phyloP scores from a whole-genome alignment of 2,329 filamentous ascomycete species.

The Phyllosticta citriasiana region DNA sequence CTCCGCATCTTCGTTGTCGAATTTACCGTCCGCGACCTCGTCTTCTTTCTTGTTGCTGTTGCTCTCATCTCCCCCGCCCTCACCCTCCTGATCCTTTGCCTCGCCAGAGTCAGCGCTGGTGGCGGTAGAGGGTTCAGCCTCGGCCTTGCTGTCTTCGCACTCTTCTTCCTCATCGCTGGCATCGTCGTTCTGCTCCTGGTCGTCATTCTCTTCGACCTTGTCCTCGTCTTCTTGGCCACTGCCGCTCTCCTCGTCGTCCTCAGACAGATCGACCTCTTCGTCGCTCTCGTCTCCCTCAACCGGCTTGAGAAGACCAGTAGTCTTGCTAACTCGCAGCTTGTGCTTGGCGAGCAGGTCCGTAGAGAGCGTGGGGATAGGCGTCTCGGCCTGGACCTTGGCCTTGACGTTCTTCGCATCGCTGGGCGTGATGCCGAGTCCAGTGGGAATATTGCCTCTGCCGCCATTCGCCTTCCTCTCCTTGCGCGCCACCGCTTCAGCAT shows the following conservation, averaged over 20 bases:
- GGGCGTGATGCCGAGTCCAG: background rate
- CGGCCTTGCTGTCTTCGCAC: too few species aligned
- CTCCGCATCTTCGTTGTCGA: too few species aligned
- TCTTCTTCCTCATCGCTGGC: too few species aligned
- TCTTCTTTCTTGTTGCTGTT: too few species aligned
- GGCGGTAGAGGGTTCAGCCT: too few species aligned
- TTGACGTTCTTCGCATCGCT: background rate
- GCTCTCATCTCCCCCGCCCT: too few species aligned
- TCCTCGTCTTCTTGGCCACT: too few species aligned
- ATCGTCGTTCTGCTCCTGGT: too few species aligned
- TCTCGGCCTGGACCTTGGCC: background rate
- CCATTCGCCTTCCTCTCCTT: background rate
- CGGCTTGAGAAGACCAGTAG: background rate
- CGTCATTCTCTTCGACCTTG: too few species aligned
- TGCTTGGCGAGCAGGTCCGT: background rate
- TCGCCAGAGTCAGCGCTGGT: too few species aligned
- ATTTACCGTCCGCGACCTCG: too few species aligned
- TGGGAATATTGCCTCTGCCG: background rate
- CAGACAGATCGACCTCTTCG: background rate
- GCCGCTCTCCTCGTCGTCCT: background rate
- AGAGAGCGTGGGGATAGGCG: background rate
- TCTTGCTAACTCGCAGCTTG: background rate
- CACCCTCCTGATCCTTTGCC: too few species aligned
- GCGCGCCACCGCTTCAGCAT: background rate
- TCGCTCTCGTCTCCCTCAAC: background rate